These are phyloP conservation scores for Acacia acuminata DNA, from an alignment of 306 rosid species.

Conservation along the genomic window DNA sequence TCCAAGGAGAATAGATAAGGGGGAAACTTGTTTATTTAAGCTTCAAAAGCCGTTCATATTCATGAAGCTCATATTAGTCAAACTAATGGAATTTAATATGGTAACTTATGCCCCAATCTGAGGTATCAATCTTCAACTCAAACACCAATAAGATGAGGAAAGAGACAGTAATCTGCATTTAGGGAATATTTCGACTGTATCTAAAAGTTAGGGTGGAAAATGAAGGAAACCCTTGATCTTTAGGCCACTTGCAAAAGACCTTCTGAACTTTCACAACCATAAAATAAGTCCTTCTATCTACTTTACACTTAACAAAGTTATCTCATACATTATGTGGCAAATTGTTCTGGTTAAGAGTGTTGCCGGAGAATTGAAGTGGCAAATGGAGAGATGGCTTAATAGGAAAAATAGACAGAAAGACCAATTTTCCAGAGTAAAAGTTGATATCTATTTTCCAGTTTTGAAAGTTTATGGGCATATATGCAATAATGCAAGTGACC, in stretches of 20 bases:
- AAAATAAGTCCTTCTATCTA: neutral
- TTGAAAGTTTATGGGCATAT: neutral
- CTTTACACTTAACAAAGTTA: neutral
- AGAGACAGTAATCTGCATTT: neutral
- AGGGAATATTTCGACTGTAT: too few species aligned
- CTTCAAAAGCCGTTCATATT: neutral
- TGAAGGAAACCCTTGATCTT: neutral
- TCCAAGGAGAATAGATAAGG: neutral
- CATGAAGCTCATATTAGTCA: neutral
- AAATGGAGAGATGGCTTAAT: neutral
- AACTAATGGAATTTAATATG: neutral
- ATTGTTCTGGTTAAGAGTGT: neutral
- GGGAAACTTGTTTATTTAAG: neutral
- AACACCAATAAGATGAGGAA: neutral
- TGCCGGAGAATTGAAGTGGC: neutral
- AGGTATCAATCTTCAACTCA: neutral
- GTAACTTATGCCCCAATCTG: neutral
- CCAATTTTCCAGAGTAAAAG: neutral
- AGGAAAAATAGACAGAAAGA: neutral
- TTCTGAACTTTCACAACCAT: neutral
- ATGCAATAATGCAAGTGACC: neutral
- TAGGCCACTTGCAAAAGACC: neutral
- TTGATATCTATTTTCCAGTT: neutral
- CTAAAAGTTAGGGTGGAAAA: too few species aligned
- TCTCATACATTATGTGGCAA: neutral